Percentiles rank a stretch among this genome's conserved stretches.
Conservation (phyloP, 1,139 yeast genomes). For the Scheffersomyces parashehatae region DNA sequence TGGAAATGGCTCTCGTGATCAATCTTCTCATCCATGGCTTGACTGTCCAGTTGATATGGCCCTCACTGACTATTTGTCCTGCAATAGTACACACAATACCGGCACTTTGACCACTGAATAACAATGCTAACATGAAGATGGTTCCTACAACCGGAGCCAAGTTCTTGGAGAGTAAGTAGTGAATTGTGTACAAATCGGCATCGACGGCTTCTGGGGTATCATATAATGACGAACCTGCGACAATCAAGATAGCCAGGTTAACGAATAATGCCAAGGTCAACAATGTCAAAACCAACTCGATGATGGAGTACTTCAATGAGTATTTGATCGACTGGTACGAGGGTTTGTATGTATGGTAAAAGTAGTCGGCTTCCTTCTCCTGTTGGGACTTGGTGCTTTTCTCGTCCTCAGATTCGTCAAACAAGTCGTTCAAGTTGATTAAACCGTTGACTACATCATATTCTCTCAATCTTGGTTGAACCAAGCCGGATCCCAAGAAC, state of each 20-base stretch:
- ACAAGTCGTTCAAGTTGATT: constrained; percentile 27
- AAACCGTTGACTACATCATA: constrained; percentile 52
- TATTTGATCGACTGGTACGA: constrained; percentile 66
- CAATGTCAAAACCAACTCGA: constrained; percentile 64
- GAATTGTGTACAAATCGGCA: constrained; percentile 76
- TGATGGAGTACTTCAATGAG: constrained; percentile 63
- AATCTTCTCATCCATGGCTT: constrained; percentile 71
- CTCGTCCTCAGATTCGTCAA: constrained; percentile 5
- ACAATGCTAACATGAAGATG: constrained; percentile 69
- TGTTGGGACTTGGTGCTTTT: constrained; percentile 6
- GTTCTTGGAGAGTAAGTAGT: constrained; percentile 58
- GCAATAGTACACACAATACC: constrained; percentile 83
- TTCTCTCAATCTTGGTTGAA: constrained; percentile 68
- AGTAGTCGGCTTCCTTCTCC: constrained; percentile 12
- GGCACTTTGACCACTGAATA: constrained; percentile 79
- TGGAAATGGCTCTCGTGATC: constrained; percentile 70
- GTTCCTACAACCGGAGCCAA: constrained; percentile 72
- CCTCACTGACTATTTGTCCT: constrained; percentile 80
- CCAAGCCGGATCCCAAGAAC: constrained; percentile 74
- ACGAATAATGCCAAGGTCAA: constrained; percentile 75
- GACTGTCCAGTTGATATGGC: constrained; percentile 71
- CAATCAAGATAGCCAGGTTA: constrained; percentile 71
- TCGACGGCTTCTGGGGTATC: constrained; percentile 63
- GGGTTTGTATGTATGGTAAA: constrained; percentile 53
- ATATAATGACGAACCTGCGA: constrained; percentile 68